Conservation (phyloP, 78 protist genomes). For the Planoprotostelium fungivorum region DNA sequence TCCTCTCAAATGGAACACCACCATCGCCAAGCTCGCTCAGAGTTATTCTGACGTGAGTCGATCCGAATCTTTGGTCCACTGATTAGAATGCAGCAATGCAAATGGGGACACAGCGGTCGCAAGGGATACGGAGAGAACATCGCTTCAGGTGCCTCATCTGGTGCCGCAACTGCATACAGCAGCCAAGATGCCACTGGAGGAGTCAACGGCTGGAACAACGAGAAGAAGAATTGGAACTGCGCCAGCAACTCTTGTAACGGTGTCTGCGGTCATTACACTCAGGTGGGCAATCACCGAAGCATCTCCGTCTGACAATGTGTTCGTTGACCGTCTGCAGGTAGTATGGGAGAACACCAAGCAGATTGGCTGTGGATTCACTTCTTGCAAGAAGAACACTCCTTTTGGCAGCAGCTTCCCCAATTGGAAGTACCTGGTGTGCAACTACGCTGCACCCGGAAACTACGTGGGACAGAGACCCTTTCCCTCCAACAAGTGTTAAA, state of each 20-base stretch:
- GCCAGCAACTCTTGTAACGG: not conserved
- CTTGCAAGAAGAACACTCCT: not conserved
- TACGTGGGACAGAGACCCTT: not conserved
- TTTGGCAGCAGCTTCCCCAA: not conserved
- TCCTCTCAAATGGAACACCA: not conserved
- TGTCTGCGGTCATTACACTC: not conserved
- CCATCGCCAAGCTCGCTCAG: not conserved
- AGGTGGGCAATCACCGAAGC: not conserved
- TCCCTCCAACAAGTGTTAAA: no score
- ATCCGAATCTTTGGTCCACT: not conserved
- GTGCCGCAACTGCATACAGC: not conserved
- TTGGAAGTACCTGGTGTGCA: not conserved
- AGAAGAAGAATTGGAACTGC: not conserved
- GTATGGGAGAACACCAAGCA: not conserved
- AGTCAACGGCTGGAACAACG: not conserved
- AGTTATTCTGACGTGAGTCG: not conserved
- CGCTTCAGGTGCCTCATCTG: not conserved
- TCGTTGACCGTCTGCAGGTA: not conserved
- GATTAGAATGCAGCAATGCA: not conserved
- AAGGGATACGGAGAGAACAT: not conserved
- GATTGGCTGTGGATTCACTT: not conserved
- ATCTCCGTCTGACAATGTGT: not conserved
- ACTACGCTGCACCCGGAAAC: not conserved
- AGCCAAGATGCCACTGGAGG: not conserved
- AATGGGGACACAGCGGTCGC: not conserved